Percentiles rank a stretch among this genome's conserved stretches.
Evolutionary conservation across 495 filamentous ascomycete species (phyloP).

Genomic region (Podospora tetraspora): DNA sequence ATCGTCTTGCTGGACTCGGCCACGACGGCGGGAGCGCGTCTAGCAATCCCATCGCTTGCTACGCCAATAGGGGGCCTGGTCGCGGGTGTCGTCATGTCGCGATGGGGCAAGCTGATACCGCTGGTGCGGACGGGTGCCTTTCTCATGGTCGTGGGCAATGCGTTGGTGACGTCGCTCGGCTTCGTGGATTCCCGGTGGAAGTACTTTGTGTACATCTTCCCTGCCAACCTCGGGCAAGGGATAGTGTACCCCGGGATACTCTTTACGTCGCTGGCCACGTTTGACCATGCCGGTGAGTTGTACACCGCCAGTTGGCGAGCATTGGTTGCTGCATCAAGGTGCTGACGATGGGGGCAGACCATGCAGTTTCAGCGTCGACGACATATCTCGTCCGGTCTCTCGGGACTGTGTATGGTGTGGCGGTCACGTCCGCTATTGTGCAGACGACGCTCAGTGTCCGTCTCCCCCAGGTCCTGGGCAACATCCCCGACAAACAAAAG

Average conservation of each 20-base stretch:
- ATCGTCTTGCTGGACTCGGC: constrained; percentile 57
- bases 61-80: constrained; percentile 57
- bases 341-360: constrained; percentile 37
- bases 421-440: constrained; percentile 56
- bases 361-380: constrained; percentile 60
- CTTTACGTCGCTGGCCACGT: constrained; percentile 59
- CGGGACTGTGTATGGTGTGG: constrained; percentile 60
- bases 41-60: constrained; percentile 57
- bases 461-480: constrained; percentile 53
- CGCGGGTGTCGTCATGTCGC: constrained; percentile 59
- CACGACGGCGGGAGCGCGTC: constrained; percentile 52
- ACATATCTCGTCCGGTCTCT: constrained; percentile 60
- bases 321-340: not conserved
- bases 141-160: constrained; percentile 57
- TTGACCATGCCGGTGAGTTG: constrained; percentile 54
- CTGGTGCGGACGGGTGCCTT: constrained; percentile 52
- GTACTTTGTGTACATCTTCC: constrained; percentile 58
- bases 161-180: constrained; percentile 47
- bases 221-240: constrained; percentile 59
- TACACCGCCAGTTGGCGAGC: not conserved
- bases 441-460: constrained; percentile 57
- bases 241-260: constrained; percentile 59
- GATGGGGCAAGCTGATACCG: constrained; percentile 53
- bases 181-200: constrained; percentile 59
- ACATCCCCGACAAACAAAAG: constrained; percentile 62